phyloP scores from a whole-genome alignment of 1,284 basidiomycete species.

The Cutaneotrichosporon cavernicola region DNA sequence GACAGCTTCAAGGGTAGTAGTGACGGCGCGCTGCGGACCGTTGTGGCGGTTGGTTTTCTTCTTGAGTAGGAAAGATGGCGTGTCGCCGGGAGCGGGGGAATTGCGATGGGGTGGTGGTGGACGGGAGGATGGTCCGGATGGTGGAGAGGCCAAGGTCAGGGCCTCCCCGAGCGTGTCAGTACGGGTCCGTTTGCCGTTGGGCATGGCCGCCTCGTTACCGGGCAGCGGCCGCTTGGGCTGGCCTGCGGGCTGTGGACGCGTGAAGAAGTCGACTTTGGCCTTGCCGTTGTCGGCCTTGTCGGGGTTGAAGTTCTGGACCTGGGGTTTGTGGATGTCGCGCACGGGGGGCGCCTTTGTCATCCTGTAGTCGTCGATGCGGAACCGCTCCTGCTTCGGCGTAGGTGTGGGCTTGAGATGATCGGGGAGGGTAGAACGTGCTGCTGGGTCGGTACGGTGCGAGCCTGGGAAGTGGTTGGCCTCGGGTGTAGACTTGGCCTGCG shows the following conservation, averaged over 20 bases:
- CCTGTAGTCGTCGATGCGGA: slow-evolving; percentile 11
- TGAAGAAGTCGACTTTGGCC: slow-evolving; percentile 22
- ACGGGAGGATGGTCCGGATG: not conserved
- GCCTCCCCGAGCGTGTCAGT: not conserved
- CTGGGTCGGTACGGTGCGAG: not conserved
- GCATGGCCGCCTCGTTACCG: not conserved
- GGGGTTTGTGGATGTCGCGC: slow-evolving; percentile 17
- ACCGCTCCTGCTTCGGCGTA: slow-evolving; percentile 9
- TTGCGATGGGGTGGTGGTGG: not conserved
- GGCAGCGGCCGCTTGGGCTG: not conserved
- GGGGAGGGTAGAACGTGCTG: not conserved
- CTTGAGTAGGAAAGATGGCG: not conserved
- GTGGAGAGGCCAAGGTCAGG: not conserved
- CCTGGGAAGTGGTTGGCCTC: not conserved
- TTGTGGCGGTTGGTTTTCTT: not conserved
- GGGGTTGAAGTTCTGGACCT: slow-evolving; percentile 24
- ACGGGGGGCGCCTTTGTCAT: not conserved
- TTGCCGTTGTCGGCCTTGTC: slow-evolving; percentile 10
- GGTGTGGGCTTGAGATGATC: slow-evolving; percentile 1
- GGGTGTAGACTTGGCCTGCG: slow-evolving; percentile 2
- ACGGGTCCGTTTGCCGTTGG: not conserved
- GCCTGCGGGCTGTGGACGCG: not conserved
- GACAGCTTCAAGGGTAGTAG: not conserved
- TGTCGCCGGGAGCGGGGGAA: not conserved
- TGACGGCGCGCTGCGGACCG: not conserved